Evolutionary conservation across 192 early-diverging fungal genomes (phyloP).

Genomic region (Podila horticola): DNA sequence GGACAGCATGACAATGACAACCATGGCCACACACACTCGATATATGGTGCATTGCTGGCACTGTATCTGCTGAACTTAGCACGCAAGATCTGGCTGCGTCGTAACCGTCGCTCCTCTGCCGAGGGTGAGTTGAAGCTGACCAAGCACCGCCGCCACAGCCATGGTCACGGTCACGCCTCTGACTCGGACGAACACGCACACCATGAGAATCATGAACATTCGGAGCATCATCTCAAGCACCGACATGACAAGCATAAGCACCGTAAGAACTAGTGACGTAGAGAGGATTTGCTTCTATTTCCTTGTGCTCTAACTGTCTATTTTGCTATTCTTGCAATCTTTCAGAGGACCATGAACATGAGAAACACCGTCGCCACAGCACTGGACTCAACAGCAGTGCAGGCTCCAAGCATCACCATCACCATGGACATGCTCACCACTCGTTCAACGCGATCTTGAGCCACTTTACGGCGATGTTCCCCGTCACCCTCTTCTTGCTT

Average conservation of each 20-base stretch:
- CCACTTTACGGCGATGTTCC: slow-evolving; percentile 21
- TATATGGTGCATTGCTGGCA: slow-evolving; percentile 39
- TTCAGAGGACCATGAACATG: neutral
- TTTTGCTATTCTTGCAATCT: neutral
- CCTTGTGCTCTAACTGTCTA: neutral
- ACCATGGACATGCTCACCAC: slow-evolving; percentile 10
- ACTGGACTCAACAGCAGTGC: neutral
- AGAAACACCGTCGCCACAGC: neutral
- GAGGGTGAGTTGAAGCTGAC: slow-evolving; percentile 6
- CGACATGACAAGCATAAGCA: slow-evolving; percentile 26
- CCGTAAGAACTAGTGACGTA: slow-evolving; percentile 13
- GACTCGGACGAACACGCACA: slow-evolving; percentile 22
- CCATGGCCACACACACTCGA: slow-evolving; percentile 13
- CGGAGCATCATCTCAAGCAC: neutral
- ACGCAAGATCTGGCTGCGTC: slow-evolving; percentile 38
- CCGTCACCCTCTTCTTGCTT: slow-evolving; percentile 21
- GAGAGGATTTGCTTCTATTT: neutral
- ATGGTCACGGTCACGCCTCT: slow-evolving; percentile 3
- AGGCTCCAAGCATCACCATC: neutral
- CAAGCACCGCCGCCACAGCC: slow-evolving; percentile 22
- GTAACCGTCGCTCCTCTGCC: neutral
- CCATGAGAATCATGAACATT: slow-evolving; percentile 3
- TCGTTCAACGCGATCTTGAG: slow-evolving; percentile 23
- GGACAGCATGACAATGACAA: neutral
- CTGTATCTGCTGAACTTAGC: slow-evolving; percentile 32